Evolutionary conservation across 2,329 filamentous ascomycete species (phyloP), one percentile per base, ranked within the genome.

Genomic region (Paraconiothyrium brasiliense): DNA sequence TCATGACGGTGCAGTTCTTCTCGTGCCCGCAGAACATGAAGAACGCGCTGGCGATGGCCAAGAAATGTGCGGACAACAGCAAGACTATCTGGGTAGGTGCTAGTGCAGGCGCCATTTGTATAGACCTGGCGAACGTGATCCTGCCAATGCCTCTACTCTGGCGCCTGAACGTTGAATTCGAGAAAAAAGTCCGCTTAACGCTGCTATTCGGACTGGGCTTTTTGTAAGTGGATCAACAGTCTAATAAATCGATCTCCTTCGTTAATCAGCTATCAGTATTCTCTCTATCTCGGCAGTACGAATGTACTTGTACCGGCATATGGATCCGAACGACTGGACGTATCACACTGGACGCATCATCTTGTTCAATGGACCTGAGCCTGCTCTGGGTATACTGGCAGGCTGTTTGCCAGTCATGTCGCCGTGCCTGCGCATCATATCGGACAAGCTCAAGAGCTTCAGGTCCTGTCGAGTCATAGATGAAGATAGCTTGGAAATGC

Each of bases 301-400:
- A 46, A 49, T 57, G 22, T 57, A 57, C 34, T 27, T 49, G 6
- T 57, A 48, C 22, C n/a, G 43, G 7, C 44, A 37, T 10, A 48
- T 41, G 54, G 44, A 57, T n/a, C 22, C 24, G 10, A 39, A 41
- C n/a, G 54, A 57, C 20, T 48, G 46, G 34, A 57, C 44, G 1
- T 57, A 57, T 30, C 54, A 49, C 20, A 49, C 54, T 2, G 54
- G 54, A 8, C 44, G 54, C 13, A 57, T 57, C 10, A 57, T 57
- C 14, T 20, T 57, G 10, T 57, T 51, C 22, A 54, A 54, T 10
- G 51, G 24, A 34, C 35, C 51, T 13, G 51, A 54, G 37, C 51
- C 51, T 14, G 51, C 51, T 32, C 37, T 54, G 6, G 51, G 51
- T 30, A 54, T 54, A 54, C 37, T 54, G 11, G 51, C 51, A 11